phyloP scores from a whole-genome alignment of 192 early-diverging fungal genomes.

The Cladochytrium replicatum region DNA sequence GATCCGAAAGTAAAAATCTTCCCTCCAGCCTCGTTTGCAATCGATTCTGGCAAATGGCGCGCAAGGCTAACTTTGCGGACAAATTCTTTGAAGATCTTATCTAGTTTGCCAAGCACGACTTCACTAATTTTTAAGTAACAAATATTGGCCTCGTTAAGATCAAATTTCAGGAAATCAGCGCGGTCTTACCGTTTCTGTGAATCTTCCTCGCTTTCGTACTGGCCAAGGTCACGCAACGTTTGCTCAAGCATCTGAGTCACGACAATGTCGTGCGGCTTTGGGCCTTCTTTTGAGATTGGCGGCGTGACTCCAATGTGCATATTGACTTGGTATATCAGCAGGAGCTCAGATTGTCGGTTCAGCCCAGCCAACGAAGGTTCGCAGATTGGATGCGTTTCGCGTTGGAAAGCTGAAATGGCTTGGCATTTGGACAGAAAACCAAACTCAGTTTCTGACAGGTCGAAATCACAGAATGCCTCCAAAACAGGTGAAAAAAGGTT shows the following conservation, averaged over 20 bases:
- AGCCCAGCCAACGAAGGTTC: not conserved
- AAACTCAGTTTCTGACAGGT: too few relatives aligned
- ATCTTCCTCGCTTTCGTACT: slow-evolving; percentile 84
- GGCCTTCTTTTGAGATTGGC: slow-evolving; percentile 54
- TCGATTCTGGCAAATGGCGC: slow-evolving; percentile 62
- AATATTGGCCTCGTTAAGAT: not conserved
- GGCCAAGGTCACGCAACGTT: slow-evolving; percentile 60
- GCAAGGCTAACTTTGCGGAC: slow-evolving; percentile 69
- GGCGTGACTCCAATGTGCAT: slow-evolving; percentile 70
- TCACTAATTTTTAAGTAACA: slow-evolving; percentile 39
- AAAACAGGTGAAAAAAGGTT: too few relatives aligned
- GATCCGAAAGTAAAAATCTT: slow-evolving; percentile 98
- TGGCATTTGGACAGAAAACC: too few relatives aligned
- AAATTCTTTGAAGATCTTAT: slow-evolving; percentile 85
- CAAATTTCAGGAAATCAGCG: not conserved
- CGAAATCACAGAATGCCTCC: too few relatives aligned
- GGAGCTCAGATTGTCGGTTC: not conserved
- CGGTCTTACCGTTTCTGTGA: slow-evolving; percentile 60
- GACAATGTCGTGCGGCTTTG: slow-evolving; percentile 58
- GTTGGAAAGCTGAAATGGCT: too few relatives aligned
- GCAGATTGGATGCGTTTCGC: too few relatives aligned
- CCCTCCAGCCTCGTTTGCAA: slow-evolving; percentile 82
- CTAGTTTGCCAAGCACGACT: slow-evolving; percentile 78
- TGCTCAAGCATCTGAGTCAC: slow-evolving; percentile 59
- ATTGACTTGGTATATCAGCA: slow-evolving; percentile 8